Evolutionary conservation across 2,329 filamentous ascomycete genomes (phyloP).

Genomic region (Fusarium gaditjirri): DNA sequence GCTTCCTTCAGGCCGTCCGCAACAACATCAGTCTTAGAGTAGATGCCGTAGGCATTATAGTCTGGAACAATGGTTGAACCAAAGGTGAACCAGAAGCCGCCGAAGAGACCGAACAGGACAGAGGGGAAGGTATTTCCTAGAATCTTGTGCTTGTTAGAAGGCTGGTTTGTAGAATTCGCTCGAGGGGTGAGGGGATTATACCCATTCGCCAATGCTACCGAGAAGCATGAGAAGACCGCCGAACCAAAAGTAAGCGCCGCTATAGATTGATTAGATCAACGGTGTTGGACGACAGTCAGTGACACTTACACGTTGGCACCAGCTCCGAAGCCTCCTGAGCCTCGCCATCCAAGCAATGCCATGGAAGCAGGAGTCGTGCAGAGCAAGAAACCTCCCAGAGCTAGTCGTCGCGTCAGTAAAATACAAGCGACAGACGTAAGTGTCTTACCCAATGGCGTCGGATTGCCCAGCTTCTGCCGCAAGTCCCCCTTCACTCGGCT

Average conservation of each 20-base stretch:
- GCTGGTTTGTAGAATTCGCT: fast-evolving
- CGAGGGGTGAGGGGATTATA: background rate
- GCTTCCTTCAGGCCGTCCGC: background rate
- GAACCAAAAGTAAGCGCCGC: background rate
- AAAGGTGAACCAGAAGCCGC: background rate
- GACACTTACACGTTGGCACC: background rate
- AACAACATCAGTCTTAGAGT: background rate
- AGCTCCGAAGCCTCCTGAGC: background rate
- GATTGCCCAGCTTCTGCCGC: background rate
- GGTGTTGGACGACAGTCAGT: fast-evolving
- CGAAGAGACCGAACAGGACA: background rate
- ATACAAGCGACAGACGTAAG: fast-evolving
- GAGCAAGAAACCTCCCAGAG: background rate
- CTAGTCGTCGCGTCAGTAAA: background rate
- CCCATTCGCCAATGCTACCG: background rate
- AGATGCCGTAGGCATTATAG: background rate
- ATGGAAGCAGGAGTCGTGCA: background rate
- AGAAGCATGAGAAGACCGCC: background rate
- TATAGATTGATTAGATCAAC: fast-evolving
- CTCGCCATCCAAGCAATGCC: background rate
- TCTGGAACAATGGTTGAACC: background rate
- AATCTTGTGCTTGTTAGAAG: background rate
- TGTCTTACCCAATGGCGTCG: background rate
- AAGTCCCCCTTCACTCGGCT: background rate
- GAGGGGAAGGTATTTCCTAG: background rate